Percentiles rank a stretch among this genome's conserved stretches.
phyloP scores from a whole-genome alignment of 805 yeast species.

The Candida multigemmis region DNA sequence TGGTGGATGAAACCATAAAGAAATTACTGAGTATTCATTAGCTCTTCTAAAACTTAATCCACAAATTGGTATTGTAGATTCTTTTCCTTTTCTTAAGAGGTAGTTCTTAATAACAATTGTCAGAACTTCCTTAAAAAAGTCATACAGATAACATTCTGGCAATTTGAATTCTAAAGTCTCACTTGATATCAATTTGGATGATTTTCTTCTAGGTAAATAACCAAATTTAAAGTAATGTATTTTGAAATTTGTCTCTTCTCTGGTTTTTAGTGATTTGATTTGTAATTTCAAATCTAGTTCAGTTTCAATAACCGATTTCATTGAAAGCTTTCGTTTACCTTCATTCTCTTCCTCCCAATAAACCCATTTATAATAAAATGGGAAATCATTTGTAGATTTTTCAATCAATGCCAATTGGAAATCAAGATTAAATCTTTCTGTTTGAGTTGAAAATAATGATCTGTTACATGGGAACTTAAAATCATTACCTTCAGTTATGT shows the following conservation, averaged over 20 bases:
- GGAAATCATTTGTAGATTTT: slow-evolving; percentile 5
- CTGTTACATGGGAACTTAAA: not conserved
- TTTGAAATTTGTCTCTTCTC: slow-evolving; percentile 3
- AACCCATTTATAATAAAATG: slow-evolving; percentile 11
- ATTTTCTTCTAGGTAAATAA: slow-evolving; percentile 6
- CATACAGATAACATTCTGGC: slow-evolving; percentile 4
- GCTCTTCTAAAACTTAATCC: slow-evolving; percentile 7
- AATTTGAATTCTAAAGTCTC: slow-evolving; percentile 10
- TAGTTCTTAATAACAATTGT: slow-evolving; percentile 6
- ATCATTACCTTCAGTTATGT: not conserved
- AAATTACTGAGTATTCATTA: slow-evolving; percentile 6
- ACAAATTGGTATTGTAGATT: slow-evolving; percentile 7
- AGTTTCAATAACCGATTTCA: slow-evolving; percentile 7
- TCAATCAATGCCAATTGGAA: slow-evolving; percentile 7
- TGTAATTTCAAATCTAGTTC: slow-evolving; percentile 5
- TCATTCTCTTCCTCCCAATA: slow-evolving; percentile 5
- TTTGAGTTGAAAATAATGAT: slow-evolving; percentile 1
- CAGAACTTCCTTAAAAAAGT: slow-evolving; percentile 5
- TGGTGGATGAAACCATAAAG: slow-evolving; percentile 9
- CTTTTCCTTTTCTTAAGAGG: too few species aligned
- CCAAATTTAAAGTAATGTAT: slow-evolving; percentile 9
- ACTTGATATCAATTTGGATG: slow-evolving; percentile 6
- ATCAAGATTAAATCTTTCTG: not conserved
- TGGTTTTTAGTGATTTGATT: slow-evolving; percentile 2
- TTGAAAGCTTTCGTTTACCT: slow-evolving; percentile 1